These are phyloP conservation scores for Metroxylon sagu DNA, from an alignment of 176 grass and related monocot genomes.

Conservation along the genomic window DNA sequence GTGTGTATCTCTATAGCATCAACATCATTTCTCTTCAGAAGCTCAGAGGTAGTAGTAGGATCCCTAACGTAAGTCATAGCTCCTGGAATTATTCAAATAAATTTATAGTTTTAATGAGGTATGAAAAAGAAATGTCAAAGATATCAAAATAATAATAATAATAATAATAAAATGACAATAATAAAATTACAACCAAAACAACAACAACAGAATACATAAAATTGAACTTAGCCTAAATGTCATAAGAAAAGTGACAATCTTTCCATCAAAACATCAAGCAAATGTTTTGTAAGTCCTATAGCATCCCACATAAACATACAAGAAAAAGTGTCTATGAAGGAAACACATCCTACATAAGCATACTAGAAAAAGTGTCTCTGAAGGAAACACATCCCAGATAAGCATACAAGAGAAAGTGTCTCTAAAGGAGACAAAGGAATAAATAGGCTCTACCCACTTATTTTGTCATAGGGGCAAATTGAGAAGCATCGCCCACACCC, in stretches of 20 bases:
- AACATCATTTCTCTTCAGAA: slow-evolving; percentile 69
- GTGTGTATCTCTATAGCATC: slow-evolving; percentile 96
- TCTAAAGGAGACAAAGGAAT: background rate
- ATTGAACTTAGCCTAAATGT: no score
- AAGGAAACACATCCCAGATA: background rate
- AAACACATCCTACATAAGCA: background rate
- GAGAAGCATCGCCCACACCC: slow-evolving; percentile 76
- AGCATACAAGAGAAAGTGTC: background rate
- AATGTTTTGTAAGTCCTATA: no score
- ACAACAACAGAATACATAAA: no score
- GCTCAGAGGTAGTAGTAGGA: slow-evolving; percentile 51
- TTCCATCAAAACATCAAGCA: no score
- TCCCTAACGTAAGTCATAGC: slow-evolving; percentile 65
- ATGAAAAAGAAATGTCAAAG: slow-evolving; percentile 9
- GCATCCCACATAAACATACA: background rate
- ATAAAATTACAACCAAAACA: no score
- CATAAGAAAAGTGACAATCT: no score
- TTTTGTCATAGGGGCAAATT: slow-evolving; percentile 84
- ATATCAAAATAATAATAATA: slow-evolving; percentile 9
- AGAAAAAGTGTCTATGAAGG: background rate
- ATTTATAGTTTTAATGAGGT: slow-evolving; percentile 32
- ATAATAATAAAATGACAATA: background rate
- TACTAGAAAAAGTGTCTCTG: background rate
- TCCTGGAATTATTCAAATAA: slow-evolving; percentile 62
- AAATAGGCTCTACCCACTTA: slow-evolving; percentile 43